Evolutionary conservation across 352 stramenopile genomes (phyloP).

Genomic region (Globisporangium solare): DNA sequence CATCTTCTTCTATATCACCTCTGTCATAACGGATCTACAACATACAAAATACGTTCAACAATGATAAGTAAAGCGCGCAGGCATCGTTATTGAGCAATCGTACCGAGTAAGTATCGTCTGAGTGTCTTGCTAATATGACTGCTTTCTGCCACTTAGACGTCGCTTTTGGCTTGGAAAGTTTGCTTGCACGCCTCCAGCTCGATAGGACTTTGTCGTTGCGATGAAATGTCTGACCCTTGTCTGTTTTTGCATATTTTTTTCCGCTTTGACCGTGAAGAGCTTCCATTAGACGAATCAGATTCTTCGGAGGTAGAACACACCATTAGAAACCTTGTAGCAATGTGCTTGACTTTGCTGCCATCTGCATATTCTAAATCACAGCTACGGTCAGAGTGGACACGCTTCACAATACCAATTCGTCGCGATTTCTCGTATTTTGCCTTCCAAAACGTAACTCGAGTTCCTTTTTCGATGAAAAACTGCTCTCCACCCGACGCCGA

Average conservation of each 20-base stretch:
- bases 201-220: constrained; percentile 28
- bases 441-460: constrained; percentile 35
- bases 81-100: neutral
- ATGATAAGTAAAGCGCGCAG: constrained; percentile 7
- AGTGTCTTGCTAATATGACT: constrained; percentile 26
- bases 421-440: constrained; percentile 22
- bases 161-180: constrained; percentile 28
- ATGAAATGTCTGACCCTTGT: constrained; percentile 15
- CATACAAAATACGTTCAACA: constrained; percentile 3
- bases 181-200: constrained; percentile 35
- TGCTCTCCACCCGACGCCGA: neutral
- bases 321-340: constrained; percentile 22
- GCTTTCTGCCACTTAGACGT: constrained; percentile 26
- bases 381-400: constrained; percentile 43
- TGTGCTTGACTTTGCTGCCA: constrained; percentile 33
- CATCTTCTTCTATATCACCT: constrained; percentile 52
- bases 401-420: constrained; percentile 27
- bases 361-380: constrained; percentile 63
- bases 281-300: constrained; percentile 13
- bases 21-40: constrained; percentile 47
- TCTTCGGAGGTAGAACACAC: constrained; percentile 29
- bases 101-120: constrained; percentile 39
- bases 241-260: constrained; percentile 1
- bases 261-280: neutral
- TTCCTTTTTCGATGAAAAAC: constrained; percentile 20